These are phyloP conservation scores for Ogataea parapolymorpha DNA, from an alignment of 805 yeast species.

Conservation along the genomic window DNA sequence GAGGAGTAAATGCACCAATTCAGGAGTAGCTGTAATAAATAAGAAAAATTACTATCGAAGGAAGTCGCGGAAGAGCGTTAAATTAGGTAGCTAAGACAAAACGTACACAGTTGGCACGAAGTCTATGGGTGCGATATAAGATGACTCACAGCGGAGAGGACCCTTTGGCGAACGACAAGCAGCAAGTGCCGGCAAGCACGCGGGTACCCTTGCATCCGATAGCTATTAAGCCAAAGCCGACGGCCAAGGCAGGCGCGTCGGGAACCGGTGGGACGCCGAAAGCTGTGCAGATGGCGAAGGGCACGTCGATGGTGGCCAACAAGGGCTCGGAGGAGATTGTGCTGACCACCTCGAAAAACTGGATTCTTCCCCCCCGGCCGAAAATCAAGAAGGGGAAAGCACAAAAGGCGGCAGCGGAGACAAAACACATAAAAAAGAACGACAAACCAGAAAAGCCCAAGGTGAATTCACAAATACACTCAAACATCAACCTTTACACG, in stretches of 20 bases:
- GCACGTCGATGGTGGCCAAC: slow-evolving; percentile 19
- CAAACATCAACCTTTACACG: slow-evolving; percentile 33
- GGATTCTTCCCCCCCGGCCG: slow-evolving; percentile 60
- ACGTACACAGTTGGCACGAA: background rate
- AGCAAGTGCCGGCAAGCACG: background rate
- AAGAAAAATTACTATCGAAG: background rate
- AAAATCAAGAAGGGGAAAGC: slow-evolving; percentile 27
- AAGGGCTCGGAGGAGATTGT: slow-evolving; percentile 31
- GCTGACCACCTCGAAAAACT: slow-evolving; percentile 35
- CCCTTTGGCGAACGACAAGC: background rate
- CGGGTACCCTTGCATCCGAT: slow-evolving; percentile 7
- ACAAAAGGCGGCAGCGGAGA: slow-evolving; percentile 7
- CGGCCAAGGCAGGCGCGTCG: background rate
- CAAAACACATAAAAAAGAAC: slow-evolving; percentile 12
- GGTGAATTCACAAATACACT: slow-evolving; percentile 35
- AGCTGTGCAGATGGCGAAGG: slow-evolving; percentile 8
- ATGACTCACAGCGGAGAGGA: slow-evolving; percentile 5
- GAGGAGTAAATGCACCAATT: background rate
- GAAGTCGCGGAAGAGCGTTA: slow-evolving; percentile 6
- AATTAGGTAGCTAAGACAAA: too few species aligned
- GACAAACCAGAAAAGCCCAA: slow-evolving; percentile 19
- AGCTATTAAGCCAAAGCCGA: slow-evolving; percentile 9
- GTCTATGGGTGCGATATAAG: background rate
- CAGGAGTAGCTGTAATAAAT: background rate
- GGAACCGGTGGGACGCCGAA: slow-evolving; percentile 2